A percentile compares a stretch with the other conserved stretches of the same genome.
Evolutionary conservation across 2,329 filamentous ascomycete genomes (phyloP).

Genomic region (Colletotrichum destructivum): DNA sequence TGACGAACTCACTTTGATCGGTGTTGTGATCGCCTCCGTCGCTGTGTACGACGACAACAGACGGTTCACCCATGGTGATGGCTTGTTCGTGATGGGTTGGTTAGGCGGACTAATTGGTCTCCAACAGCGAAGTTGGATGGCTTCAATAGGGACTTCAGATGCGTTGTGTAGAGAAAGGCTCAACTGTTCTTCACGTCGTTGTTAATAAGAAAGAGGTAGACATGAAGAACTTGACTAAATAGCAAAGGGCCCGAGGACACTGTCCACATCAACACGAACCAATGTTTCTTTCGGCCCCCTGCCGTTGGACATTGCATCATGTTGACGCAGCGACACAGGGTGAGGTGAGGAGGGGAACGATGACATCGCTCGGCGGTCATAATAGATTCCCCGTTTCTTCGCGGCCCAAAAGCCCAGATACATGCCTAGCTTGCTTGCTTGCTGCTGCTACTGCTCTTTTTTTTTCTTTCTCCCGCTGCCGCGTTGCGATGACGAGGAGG

Average conservation of each 20-base stretch:
- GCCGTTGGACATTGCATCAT: constrained; percentile 3
- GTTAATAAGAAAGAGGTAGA: background rate
- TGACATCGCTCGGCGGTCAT: constrained; percentile 5
- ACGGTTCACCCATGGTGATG: constrained; percentile 12
- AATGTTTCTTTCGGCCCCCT: background rate
- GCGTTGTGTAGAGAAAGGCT: too few species aligned
- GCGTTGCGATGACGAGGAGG: constrained; percentile 4
- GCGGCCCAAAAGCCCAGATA: background rate
- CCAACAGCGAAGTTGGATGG: background rate
- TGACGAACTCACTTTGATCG: background rate
- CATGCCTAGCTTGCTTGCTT: background rate
- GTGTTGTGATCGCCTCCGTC: background rate
- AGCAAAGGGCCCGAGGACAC: background rate
- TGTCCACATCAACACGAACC: background rate
- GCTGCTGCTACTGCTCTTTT: too few species aligned
- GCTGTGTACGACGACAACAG: background rate
- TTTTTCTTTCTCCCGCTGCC: too few species aligned
- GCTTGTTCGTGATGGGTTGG: background rate
- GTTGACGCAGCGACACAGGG: background rate
- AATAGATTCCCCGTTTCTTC: background rate
- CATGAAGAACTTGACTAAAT: background rate
- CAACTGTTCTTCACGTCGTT: too few species aligned
- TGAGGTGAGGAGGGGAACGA: background rate
- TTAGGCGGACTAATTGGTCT: background rate
- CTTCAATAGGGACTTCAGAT: background rate